Evolutionary conservation across 78 protist genomes (phyloP).

Genomic region (Isochrysis galbana): DNA sequence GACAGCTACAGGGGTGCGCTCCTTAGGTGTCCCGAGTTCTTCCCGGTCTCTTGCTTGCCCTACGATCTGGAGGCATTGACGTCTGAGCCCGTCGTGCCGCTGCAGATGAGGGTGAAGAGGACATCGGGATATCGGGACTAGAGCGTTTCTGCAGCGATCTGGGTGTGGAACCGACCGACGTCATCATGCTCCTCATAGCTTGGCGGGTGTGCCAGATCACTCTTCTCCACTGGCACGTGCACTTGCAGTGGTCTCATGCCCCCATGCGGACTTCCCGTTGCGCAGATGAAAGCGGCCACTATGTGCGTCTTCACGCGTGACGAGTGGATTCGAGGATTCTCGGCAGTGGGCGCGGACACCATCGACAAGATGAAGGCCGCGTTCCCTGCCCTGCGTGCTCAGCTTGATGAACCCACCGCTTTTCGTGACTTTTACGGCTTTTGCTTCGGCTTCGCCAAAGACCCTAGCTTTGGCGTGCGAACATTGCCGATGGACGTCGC

Average conservation of each 20-base stretch:
- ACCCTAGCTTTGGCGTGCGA: background rate
- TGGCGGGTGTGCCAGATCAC: background rate
- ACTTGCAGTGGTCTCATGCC: background rate
- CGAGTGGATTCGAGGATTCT: background rate
- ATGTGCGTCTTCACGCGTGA: slow-evolving; percentile 26
- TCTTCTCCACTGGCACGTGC: background rate
- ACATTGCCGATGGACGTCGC: background rate
- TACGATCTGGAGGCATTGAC: background rate
- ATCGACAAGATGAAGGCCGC: background rate
- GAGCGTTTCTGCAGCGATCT: background rate
- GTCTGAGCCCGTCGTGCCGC: background rate
- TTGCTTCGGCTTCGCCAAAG: slow-evolving; percentile 13
- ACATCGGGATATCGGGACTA: background rate
- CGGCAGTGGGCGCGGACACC: background rate
- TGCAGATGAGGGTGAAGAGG: background rate
- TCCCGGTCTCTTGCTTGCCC: background rate
- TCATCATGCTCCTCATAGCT: background rate
- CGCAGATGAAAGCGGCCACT: background rate
- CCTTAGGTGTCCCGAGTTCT: background rate
- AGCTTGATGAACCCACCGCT: background rate
- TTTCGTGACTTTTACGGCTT: background rate
- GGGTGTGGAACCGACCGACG: background rate
- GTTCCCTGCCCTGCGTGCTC: background rate
- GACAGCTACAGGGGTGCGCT: background rate
- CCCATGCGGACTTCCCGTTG: background rate